Conservation (phyloP, 176 grass and related monocot genomes). For the Cenchrus fungigraminus region DNA sequence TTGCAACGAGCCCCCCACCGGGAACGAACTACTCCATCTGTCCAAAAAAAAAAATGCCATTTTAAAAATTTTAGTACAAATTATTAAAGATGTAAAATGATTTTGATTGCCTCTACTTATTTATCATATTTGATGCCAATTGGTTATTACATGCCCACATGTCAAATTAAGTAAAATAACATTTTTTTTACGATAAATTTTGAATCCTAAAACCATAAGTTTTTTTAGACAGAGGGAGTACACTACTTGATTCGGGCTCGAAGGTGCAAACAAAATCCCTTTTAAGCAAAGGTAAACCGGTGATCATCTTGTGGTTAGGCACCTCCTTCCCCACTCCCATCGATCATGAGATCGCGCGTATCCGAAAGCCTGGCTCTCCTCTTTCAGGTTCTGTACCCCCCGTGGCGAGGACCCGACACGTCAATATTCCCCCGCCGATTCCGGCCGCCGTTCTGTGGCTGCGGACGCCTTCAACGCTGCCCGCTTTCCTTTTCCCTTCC, state of each 20-base stretch:
- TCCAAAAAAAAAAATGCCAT: too few species aligned
- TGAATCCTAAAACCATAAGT: too few species aligned
- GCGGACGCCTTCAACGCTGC: not conserved
- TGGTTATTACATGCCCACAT: too few species aligned
- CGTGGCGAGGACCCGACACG: constrained; percentile 14
- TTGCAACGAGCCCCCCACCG: not conserved
- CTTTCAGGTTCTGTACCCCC: not conserved
- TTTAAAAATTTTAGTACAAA: too few species aligned
- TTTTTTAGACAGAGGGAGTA: too few species aligned
- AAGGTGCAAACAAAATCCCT: constrained; percentile 15
- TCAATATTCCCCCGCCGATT: constrained; percentile 31
- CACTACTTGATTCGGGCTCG: not conserved
- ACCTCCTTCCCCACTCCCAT: not conserved
- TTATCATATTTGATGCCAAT: too few species aligned
- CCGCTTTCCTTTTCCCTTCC: constrained; percentile 8
- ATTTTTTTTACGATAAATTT: too few species aligned
- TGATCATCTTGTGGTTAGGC: constrained; percentile 29
- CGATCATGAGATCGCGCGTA: constrained; percentile 26
- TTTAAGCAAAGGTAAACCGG: not conserved
- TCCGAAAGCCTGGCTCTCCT: constrained; percentile 17
- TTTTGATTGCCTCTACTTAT: too few species aligned
- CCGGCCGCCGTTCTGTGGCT: not conserved
- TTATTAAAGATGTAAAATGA: too few species aligned
- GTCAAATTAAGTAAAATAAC: too few species aligned
- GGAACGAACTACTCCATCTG: not conserved